Base-by-base conservation (phyloP, 768 basidiomycete genomes). In the Calocera cornea region DNA sequence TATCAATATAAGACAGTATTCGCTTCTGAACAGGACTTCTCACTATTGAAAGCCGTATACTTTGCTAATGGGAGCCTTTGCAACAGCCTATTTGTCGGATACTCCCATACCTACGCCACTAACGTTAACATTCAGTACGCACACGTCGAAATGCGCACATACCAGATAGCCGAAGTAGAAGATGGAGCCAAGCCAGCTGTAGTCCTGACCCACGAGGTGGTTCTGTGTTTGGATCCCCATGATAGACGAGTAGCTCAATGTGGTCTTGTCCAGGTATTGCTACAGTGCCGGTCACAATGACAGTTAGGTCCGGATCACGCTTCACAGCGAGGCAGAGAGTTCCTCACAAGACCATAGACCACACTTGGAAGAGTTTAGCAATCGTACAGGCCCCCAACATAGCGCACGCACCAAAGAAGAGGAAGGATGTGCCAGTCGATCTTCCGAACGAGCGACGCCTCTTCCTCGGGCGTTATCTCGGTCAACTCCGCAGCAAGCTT, bases 1-100 rank as follows among this genome's bases (percentile, higher is more conserved):
- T n/a, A n/a, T n/a, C n/a, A n/a, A n/a, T n/a, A n/a, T n/a, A n/a
- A n/a, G n/a, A n/a, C n/a, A n/a, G n/a, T n/a, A n/a, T n/a, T n/a
- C n/a, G n/a, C n/a, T n/a, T n/a, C n/a, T n/a, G n/a, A n/a, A n/a
- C n/a, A n/a, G n/a, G n/a, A n/a, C n/a, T n/a, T n/a, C n/a, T n/a
- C n/a, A n/a, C n/a, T 60, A 19, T 79, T 79, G 71, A 79, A 77
- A 1, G 76, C 78, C 0, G 83, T 75, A 67, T 80, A 82, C 73
- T 82, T 83, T n/a, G 73, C 83, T 63, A 84, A 74, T 2, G 82
- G 82, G 17, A 83, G 72, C 1, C 79, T 76, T 69, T 83, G 83
- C 41, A 83, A 76, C n/a, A 83, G 73, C 2, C 79, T 74, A 69
- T 82, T 83, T 2, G 81, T 79, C 0, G 82, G 83, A 41, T 82